Conservation (phyloP, 2,329 filamentous ascomycete genomes). For the Diaporthe sp. region DNA sequence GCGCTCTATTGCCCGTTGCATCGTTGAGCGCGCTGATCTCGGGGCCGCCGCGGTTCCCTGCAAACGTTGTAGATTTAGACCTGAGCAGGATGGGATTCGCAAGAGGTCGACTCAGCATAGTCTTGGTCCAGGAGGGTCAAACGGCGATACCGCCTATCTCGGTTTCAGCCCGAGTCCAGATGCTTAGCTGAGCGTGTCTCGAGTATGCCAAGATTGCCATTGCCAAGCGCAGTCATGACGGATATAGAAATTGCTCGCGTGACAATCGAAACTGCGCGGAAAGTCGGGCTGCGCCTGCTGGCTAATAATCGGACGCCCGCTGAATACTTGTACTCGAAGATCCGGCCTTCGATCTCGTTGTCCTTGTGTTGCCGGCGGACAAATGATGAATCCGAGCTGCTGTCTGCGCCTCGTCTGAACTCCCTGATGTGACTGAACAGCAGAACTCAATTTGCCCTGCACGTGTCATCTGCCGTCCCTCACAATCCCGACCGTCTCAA, state of each 20-base stretch:
- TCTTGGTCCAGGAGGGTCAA: constrained; percentile 28
- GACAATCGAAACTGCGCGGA: not conserved
- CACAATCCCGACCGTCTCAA: not conserved
- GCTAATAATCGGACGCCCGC: not conserved
- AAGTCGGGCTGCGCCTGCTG: not conserved
- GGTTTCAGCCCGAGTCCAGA: constrained; percentile 22
- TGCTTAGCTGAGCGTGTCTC: constrained; percentile 28
- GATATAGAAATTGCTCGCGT: constrained; percentile 27
- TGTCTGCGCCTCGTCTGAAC: not conserved
- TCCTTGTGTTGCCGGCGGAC: not conserved
- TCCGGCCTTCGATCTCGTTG: not conserved
- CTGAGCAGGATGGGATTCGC: not conserved
- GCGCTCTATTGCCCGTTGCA: constrained; percentile 8
- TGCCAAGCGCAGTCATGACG: not conserved
- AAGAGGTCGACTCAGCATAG: constrained; percentile 16
- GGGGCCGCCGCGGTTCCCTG: not conserved
- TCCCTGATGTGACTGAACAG: not conserved
- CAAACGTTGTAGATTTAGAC: constrained; percentile 3
- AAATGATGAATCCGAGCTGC: not conserved
- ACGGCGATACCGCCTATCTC: constrained; percentile 15
- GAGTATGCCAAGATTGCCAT: not conserved
- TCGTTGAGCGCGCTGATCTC: not conserved
- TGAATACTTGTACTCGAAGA: not conserved
- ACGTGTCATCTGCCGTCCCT: not conserved
- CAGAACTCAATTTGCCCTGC: not conserved